These are phyloP conservation scores for Fusarium sp. DNA, from an alignment of 2,329 filamentous ascomycete genomes.

Conservation along the genomic window DNA sequence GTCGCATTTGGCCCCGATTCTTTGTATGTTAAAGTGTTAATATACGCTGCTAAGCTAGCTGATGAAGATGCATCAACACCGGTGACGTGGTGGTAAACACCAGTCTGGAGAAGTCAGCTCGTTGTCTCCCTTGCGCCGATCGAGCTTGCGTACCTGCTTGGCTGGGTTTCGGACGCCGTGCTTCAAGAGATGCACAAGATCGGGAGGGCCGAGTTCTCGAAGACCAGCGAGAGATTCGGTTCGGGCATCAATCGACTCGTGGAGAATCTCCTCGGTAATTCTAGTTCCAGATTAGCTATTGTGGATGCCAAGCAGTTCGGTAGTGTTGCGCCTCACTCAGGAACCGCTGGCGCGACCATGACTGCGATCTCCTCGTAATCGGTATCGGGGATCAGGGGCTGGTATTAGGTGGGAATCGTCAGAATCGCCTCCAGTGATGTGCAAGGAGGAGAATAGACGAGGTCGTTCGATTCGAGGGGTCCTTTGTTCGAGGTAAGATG, in stretches of 20 bases:
- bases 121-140: slow-evolving; percentile 26
- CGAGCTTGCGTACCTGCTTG: slow-evolving; percentile 61
- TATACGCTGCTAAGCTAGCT: slow-evolving; percentile 95
- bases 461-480: slow-evolving; percentile 17
- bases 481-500: slow-evolving; percentile 35
- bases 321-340: slow-evolving; percentile 68
- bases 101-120: slow-evolving; percentile 67
- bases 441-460: slow-evolving; percentile 3
- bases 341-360: slow-evolving; percentile 81
- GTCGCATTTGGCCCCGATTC: slow-evolving; percentile 77
- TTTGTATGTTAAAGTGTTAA: slow-evolving; percentile 95
- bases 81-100: slow-evolving; percentile 97
- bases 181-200: slow-evolving; percentile 95
- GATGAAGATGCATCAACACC: slow-evolving; percentile 98
- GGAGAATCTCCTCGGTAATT: slow-evolving; percentile 91
- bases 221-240: slow-evolving; percentile 88
- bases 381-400: slow-evolving; percentile 7
- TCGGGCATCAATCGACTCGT: slow-evolving; percentile 91
- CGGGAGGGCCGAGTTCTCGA: slow-evolving; percentile 93
- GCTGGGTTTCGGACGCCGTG: slow-evolving; percentile 67
- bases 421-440: slow-evolving; percentile 6
- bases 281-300: slow-evolving; percentile 60
- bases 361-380: slow-evolving; percentile 49
- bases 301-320: slow-evolving; percentile 9
- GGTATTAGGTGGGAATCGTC: slow-evolving; percentile 3